Evolutionary conservation across 208 protist genomes (phyloP).

Genomic region (Leptomonas seymouri): DNA sequence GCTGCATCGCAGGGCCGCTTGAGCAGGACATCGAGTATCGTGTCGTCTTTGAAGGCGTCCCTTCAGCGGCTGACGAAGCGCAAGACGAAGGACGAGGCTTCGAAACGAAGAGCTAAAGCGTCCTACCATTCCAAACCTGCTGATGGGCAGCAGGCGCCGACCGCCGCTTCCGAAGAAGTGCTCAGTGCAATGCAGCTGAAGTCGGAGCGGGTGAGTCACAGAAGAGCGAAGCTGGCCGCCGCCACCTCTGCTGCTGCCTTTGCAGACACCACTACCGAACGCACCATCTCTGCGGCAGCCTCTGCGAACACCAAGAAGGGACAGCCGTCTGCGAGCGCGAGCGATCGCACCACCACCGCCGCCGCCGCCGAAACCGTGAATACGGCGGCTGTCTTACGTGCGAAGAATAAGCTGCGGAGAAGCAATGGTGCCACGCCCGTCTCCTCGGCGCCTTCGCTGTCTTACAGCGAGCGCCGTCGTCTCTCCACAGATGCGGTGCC

Average conservation of each 20-base stretch:
- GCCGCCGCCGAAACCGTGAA: neutral
- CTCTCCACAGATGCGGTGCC: conserved; percentile 4
- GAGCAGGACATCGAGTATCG: conserved; percentile 4
- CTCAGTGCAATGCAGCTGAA: conserved; percentile 4
- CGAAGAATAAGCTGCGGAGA: neutral
- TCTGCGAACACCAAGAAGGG: neutral
- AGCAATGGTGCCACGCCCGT: neutral
- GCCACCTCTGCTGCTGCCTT: neutral
- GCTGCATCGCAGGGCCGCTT: neutral
- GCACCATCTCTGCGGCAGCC: neutral
- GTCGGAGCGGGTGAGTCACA: conserved; percentile 11
- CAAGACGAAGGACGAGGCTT: neutral
- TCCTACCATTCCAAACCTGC: neutral
- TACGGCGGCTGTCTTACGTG: neutral
- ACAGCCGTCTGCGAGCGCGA: neutral
- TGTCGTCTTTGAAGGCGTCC: neutral
- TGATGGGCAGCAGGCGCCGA: neutral
- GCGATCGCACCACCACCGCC: neutral
- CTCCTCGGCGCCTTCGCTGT: neutral
- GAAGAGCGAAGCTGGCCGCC: conserved; percentile 4
- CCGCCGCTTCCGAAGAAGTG: conserved; percentile 9
- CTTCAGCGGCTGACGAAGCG: conserved; percentile 3
- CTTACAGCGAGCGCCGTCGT: conserved; percentile 21
- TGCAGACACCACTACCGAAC: neutral
- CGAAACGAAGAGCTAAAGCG: neutral